Conservation (phyloP, 257 asterid genomes). For the Lycium ferocissimum region DNA sequence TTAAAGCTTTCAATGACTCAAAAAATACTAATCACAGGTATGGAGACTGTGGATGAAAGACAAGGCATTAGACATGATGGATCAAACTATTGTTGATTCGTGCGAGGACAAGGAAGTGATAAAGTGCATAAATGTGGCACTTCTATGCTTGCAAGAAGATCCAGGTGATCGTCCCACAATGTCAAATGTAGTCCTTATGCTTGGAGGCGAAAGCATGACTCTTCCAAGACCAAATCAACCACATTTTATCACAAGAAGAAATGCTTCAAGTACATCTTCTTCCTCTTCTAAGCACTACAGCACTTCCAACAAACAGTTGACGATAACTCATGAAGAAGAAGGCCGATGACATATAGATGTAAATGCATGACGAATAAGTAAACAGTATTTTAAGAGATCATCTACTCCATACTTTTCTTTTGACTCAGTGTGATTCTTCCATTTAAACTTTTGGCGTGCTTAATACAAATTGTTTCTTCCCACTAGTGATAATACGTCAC, state of each 20-base stretch:
- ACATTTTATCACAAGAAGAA: conserved; percentile 30
- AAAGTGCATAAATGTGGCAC: conserved; percentile 40
- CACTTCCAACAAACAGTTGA: not conserved
- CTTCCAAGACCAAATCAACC: conserved; percentile 43
- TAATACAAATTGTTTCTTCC: not conserved
- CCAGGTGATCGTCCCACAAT: conserved; percentile 45
- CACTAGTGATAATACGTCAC: not conserved
- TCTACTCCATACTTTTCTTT: not conserved
- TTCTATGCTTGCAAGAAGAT: conserved; percentile 47
- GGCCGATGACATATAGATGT: conserved; percentile 5
- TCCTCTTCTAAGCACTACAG: conserved; percentile 14
- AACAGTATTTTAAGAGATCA: not conserved
- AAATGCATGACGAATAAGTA: not conserved
- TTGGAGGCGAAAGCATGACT: conserved; percentile 33
- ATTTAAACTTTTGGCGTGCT: not conserved
- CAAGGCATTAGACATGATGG: conserved; percentile 35
- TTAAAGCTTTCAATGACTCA: not conserved
- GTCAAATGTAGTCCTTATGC: conserved; percentile 40
- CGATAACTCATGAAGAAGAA: conserved; percentile 18
- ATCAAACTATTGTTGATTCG: conserved; percentile 19
- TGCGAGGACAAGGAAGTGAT: conserved; percentile 25
- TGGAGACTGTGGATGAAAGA: conserved; percentile 46
- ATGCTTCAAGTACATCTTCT: conserved; percentile 27
- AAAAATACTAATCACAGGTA: conserved; percentile 25
- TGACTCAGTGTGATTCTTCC: not conserved